A percentile compares a stretch with the other conserved stretches of the same genome.
phyloP scores from a whole-genome alignment of 2,329 filamentous ascomycete species.

The Ophiostoma perfectum region DNA sequence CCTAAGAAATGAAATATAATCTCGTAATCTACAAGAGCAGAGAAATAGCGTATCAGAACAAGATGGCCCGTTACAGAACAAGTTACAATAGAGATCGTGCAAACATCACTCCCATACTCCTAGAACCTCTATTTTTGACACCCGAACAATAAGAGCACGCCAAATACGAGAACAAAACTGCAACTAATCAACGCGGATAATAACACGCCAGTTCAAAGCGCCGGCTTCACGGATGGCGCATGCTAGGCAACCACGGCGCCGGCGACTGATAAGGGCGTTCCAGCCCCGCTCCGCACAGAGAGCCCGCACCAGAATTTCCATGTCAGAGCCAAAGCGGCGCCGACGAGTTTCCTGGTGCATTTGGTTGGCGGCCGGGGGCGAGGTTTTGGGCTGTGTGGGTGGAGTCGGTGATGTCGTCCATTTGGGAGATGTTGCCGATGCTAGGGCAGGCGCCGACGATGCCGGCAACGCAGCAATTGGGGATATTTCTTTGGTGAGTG shows the following conservation, averaged over 20 bases:
- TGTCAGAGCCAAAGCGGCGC: slow-evolving; percentile 56
- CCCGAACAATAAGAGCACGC: slow-evolving; percentile 24
- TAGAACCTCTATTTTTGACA: neutral
- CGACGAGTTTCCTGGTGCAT: slow-evolving; percentile 54
- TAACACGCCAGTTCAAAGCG: slow-evolving; percentile 62
- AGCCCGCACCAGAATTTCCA: slow-evolving; percentile 66
- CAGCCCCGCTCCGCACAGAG: slow-evolving; percentile 69
- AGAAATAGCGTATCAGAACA: neutral
- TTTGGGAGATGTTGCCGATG: neutral
- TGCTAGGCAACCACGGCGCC: slow-evolving; percentile 62
- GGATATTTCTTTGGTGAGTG: slow-evolving; percentile 26
- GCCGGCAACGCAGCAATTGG: slow-evolving; percentile 21
- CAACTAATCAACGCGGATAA: slow-evolving; percentile 54
- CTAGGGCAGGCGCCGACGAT: neutral
- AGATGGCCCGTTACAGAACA: neutral
- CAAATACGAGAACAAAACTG: slow-evolving; percentile 1
- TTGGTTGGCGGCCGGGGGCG: slow-evolving; percentile 29
- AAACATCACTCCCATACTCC: neutral
- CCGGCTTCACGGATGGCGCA: slow-evolving; percentile 72
- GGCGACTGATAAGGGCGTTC: slow-evolving; percentile 65
- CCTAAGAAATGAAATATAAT: neutral
- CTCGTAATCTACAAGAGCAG: neutral
- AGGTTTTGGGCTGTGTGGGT: neutral
- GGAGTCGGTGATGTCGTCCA: neutral
- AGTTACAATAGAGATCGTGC: neutral